Conservation (phyloP, 2,329 filamentous ascomycete genomes). For the Fusarium sp. region DNA sequence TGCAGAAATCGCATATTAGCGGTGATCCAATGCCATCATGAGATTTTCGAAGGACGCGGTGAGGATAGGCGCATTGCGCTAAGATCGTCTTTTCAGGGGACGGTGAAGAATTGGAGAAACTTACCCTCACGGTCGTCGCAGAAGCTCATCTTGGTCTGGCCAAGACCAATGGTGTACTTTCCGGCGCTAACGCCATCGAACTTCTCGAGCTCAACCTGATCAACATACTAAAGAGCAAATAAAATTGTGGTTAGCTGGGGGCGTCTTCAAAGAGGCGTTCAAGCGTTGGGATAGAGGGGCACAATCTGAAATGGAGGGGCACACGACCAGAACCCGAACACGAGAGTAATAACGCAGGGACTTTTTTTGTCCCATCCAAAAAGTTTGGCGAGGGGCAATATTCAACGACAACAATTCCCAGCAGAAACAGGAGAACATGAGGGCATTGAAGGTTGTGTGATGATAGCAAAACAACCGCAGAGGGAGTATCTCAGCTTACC, state of each 20-base stretch:
- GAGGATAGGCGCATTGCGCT: constrained; percentile 21
- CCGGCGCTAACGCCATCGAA: constrained; percentile 85
- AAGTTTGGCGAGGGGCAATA: constrained; percentile 40
- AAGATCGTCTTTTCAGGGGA: constrained; percentile 15
- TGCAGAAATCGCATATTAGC: constrained; percentile 51
- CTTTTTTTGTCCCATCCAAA: constrained; percentile 33
- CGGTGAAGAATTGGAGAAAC: constrained; percentile 29
- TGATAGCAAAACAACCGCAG: constrained; percentile 16
- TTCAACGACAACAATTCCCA: constrained; percentile 27
- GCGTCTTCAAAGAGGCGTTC: constrained; percentile 32
- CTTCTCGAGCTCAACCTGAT: constrained; percentile 85
- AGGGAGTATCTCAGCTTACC: constrained; percentile 63
- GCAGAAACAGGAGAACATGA: constrained; percentile 15
- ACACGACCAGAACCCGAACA: constrained; percentile 41
- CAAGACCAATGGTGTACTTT: constrained; percentile 92
- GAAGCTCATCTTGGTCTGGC: constrained; percentile 93
- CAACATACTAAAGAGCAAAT: constrained; percentile 73
- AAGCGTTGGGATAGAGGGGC: constrained; percentile 40
- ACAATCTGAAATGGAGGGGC: constrained; percentile 42
- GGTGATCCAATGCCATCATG: constrained; percentile 12
- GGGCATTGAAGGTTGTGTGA: constrained; percentile 11
- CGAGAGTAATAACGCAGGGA: constrained; percentile 36
- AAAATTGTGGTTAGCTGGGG: constrained; percentile 45
- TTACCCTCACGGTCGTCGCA: constrained; percentile 89
- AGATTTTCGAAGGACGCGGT: neutral